Evolutionary conservation across 805 yeast species (phyloP).

Genomic region (Candida koratica): DNA sequence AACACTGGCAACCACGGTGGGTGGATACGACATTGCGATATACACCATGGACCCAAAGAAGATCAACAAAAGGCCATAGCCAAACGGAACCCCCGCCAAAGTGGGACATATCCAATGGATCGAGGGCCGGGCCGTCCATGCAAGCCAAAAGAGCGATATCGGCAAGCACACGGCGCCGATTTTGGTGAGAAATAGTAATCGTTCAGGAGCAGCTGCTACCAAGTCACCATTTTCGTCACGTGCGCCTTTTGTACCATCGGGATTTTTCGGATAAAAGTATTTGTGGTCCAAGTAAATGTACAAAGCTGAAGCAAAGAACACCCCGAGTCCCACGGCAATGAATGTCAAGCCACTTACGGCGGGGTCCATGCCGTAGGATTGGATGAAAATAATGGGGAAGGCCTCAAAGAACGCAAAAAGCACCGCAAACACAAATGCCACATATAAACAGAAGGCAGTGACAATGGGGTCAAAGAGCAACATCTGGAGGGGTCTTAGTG

Average conservation of each 20-base stretch:
- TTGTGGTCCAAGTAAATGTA: constrained; percentile 49
- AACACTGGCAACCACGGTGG: constrained; percentile 77
- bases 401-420: constrained; percentile 79
- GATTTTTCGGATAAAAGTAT: constrained; percentile 51
- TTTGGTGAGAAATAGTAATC: constrained; percentile 55
- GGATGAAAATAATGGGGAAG: constrained; percentile 68
- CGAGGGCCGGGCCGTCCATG: constrained; percentile 60
- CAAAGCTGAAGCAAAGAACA: constrained; percentile 50
- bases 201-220: constrained; percentile 56
- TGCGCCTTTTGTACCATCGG: constrained; percentile 57
- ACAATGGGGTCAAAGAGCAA: constrained; percentile 73
- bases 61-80: constrained; percentile 67
- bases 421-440: constrained; percentile 74
- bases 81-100: constrained; percentile 74
- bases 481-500: constrained; percentile 66
- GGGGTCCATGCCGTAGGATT: constrained; percentile 52
- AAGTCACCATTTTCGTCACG: constrained; percentile 56
- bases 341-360: constrained; percentile 70
- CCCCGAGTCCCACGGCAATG: constrained; percentile 68
- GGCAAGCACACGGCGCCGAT: constrained; percentile 68
- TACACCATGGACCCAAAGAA: constrained; percentile 69
- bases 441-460: constrained; percentile 60
- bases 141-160: constrained; percentile 72
- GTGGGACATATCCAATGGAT: constrained; percentile 78
- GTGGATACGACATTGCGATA: constrained; percentile 70